Percentiles rank a stretch among this genome's conserved stretches.
phyloP scores from a whole-genome alignment of 352 stramenopile genomes.

The Pythium rishiriense region DNA sequence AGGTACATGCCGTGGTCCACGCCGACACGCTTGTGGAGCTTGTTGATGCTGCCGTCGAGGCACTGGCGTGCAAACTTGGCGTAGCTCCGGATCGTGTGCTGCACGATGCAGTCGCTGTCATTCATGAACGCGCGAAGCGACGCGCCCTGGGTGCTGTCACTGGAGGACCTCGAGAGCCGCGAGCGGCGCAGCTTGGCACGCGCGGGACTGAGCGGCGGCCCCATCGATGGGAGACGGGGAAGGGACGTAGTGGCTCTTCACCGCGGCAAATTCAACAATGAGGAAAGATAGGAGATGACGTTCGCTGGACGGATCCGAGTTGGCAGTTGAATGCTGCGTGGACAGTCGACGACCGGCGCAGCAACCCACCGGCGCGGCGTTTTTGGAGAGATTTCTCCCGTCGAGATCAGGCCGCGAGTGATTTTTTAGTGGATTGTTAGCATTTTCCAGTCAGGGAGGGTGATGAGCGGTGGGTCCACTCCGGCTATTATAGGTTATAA shows the following conservation, averaged over 20 bases:
- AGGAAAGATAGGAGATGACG: not conserved
- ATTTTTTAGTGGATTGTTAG: constrained; percentile 21
- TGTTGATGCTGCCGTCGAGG: constrained; percentile 35
- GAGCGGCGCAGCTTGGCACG: constrained; percentile 9
- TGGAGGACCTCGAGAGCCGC: constrained; percentile 10
- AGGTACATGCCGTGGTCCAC: constrained; percentile 45
- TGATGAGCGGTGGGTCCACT: too few relatives aligned
- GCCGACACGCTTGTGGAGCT: constrained; percentile 44
- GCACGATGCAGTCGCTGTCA: constrained; percentile 55
- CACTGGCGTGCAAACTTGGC: constrained; percentile 44
- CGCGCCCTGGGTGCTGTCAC: constrained; percentile 4
- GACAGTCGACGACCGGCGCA: not conserved
- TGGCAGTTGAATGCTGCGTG: not conserved
- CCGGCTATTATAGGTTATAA: too few relatives aligned
- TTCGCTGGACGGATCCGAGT: not conserved
- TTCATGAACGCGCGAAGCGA: constrained; percentile 40
- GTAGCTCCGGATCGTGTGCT: constrained; percentile 53
- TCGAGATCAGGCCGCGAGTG: not conserved
- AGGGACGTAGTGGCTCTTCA: not conserved
- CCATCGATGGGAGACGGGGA: too few relatives aligned
- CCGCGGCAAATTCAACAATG: not conserved
- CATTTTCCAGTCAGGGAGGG: not conserved
- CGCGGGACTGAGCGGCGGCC: constrained; percentile 10
- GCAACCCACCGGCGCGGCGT: constrained; percentile 7
- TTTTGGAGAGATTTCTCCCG: constrained; percentile 12